Evolutionary conservation across 345 rosid species (phyloP), one percentile per base, ranked within the genome.

Genomic region (Arabidopsis suecica): DNA sequence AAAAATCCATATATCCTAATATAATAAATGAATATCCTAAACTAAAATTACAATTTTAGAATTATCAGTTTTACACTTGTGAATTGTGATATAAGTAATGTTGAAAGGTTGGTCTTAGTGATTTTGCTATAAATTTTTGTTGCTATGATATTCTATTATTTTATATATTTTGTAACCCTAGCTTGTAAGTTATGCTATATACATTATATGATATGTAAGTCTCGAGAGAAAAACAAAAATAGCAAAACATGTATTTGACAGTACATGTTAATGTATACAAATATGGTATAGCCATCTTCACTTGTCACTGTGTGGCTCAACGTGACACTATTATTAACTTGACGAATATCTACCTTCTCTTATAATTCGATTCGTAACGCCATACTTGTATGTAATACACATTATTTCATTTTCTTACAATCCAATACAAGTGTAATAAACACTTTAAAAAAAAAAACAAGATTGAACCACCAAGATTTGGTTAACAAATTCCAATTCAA

Each of bases 191-290:
- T 33, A 70, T 13, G 56, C 41, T 51, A 51, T 14, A 40, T 40
- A 40, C 3, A 41, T 41, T 40, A 42, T 73, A 5, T 16, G 14
- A 16, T 14, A 30, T 4, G 36, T 33, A 9, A 45, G 41, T 14
- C 0, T 28, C 2, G 71, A 54, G 63, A 65, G 1, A 63, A 44
- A 65, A 57, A 41, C 56, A 60, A 67, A 75, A 60, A 68, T 59
- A 75, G 63, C 69, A 62, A 69, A 69, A 76, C 79, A 76, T 69
- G 64, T 22, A 61, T 51, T 76, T 47, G 79, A 76, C 74, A 44
- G 11, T 53, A 42, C 74, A 76, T 68, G 64, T 61, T 61, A 42
- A 42, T 61, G 55, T 38, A 13, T 45, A 9, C 34, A 66, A 16
- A 57, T 25, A 48, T 66, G 34, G 9, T 50, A 59, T 66, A 68